Evolutionary conservation across 805 yeast species (phyloP).

Genomic region (Sugiyamaella lignohabitans): DNA sequence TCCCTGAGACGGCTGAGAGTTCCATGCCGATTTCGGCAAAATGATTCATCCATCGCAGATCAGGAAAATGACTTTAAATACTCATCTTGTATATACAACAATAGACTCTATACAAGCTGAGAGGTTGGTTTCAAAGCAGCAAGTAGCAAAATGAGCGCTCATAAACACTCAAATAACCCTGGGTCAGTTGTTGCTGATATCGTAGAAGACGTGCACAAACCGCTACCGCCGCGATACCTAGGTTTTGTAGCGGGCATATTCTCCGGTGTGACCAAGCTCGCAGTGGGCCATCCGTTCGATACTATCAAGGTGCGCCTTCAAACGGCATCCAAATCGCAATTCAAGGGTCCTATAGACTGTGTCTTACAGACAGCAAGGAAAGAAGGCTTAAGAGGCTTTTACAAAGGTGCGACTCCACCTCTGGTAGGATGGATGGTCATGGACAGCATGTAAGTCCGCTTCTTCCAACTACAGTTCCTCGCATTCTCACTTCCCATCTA

Average conservation of each 20-base stretch:
- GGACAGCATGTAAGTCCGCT: slow-evolving; percentile 63
- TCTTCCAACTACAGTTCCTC: too few species aligned
- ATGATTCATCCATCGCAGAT: not conserved
- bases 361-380: slow-evolving; percentile 59
- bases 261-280: slow-evolving; percentile 79
- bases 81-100: too few species aligned
- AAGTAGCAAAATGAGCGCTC: too few species aligned
- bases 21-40: not conserved
- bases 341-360: slow-evolving; percentile 80
- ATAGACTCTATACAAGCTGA: too few species aligned
- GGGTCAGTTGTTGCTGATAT: not conserved
- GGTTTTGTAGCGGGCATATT: slow-evolving; percentile 88
- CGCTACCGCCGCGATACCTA: slow-evolving; percentile 15
- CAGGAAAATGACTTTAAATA: too few species aligned
- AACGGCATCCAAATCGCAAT: slow-evolving; percentile 60
- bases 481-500: too few species aligned
- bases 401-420: slow-evolving; percentile 90
- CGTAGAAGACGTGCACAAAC: not conserved
- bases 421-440: slow-evolving; percentile 87
- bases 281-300: slow-evolving; percentile 92
- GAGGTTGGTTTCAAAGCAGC: too few species aligned
- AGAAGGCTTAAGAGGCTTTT: slow-evolving; percentile 76
- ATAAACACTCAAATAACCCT: too few species aligned
- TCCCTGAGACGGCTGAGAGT: too few species aligned
- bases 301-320: slow-evolving; percentile 84